Evolutionary conservation across 2,329 filamentous ascomycete species (phyloP).

Genomic region (Colletotrichum lindemuthianum): DNA sequence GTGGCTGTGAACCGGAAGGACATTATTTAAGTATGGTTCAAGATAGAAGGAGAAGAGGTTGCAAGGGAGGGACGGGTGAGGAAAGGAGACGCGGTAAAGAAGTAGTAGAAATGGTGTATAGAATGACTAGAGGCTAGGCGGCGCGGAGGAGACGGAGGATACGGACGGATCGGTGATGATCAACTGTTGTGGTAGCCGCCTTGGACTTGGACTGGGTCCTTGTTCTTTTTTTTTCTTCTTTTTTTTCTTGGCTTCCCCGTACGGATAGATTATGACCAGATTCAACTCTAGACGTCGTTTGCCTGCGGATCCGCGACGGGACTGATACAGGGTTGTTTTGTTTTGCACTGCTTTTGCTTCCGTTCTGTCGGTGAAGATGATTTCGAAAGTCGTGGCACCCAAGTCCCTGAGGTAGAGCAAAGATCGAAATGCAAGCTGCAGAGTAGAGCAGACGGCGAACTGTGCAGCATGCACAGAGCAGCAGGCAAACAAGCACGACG

Average conservation of each 20-base stretch:
- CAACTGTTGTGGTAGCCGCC: constrained; percentile 23
- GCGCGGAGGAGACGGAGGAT: constrained; percentile 11
- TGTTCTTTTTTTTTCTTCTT: constrained; percentile 26
- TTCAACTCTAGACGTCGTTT: not conserved
- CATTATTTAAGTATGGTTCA: constrained; percentile 23
- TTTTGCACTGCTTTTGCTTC: not conserved
- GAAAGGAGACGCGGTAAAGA: not conserved
- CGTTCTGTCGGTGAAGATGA: not conserved
- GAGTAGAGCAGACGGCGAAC: not conserved
- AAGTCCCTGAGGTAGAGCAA: not conserved
- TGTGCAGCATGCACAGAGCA: no score
- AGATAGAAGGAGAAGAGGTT: not conserved
- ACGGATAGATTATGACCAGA: not conserved
- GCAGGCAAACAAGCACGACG: not conserved
- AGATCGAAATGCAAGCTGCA: not conserved
- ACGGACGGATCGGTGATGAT: constrained; percentile 22
- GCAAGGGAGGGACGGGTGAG: not conserved
- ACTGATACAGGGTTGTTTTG: constrained; percentile 1
- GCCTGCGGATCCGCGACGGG: constrained; percentile 2
- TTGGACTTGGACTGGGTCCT: constrained; percentile 11
- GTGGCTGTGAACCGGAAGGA: constrained; percentile 29
- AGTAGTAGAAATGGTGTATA: not conserved
- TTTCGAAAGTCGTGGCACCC: no score
- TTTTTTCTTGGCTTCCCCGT: constrained; percentile 4
- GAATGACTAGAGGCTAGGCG: not conserved